Base-by-base conservation (phyloP, 352 stramenopile genomes). In the Phytophthora megakarya region DNA sequence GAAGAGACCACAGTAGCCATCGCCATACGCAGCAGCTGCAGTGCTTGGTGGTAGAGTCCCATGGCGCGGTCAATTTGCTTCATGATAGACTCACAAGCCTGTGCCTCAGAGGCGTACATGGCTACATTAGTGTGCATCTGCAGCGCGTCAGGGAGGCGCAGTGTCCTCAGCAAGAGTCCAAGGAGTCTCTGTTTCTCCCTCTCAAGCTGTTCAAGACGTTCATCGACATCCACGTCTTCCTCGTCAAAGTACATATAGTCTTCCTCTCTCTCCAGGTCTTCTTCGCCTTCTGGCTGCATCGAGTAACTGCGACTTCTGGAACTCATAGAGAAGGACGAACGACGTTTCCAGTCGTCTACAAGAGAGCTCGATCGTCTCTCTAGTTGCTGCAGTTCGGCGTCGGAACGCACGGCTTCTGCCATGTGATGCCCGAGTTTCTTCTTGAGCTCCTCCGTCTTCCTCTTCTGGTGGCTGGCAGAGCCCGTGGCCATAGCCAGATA, bases 71-170 rank as follows among this genome's bases (percentile, higher is more conserved):
- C 73, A 19, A 94, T 72, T 65, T 94, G 86, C 47, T 86, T 80
- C 57, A 83, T 76, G 43, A 90, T 86, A 5, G 73, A 88, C 61
- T 87, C 77, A 56, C 76, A 85, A 13, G 86, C 84, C 49, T 86
- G 79, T 40, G 76, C 74, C 58, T 94, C 86, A 1, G 83, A 92
- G 16, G 75, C 65, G 57, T 84, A 88, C 73, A 92, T 87, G 40
- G 81, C 80, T 38, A 94, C 80, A 37, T 88, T 86, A n/a, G 86
- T 77, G 47, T 89, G 73, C 32, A 92, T 78, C 65, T 87, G 78
- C 42, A 82, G 53, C 4, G 70, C 76, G n/a, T 92, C 83, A 0
- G 86, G 78, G 28, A 84, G 52, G 5, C 64, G 68, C 16, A 86
- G 50, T 18, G 74, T 75, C 3, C 67, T 60, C 6, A 92, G 56